Base-by-base conservation (phyloP, 2,329 filamentous ascomycete species). In the Fusarium ambrosium region DNA sequence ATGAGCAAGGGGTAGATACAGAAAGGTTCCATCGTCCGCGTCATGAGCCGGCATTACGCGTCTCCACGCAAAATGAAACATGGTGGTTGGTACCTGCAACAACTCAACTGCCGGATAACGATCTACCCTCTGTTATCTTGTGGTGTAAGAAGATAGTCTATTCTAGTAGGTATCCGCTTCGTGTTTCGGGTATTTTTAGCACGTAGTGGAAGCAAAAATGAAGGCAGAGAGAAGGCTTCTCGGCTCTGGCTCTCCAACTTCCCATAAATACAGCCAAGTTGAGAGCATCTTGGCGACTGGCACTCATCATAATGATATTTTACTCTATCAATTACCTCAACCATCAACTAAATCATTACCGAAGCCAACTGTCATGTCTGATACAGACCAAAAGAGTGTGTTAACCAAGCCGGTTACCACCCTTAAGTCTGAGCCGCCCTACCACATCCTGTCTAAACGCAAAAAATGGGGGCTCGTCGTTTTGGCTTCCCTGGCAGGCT, bases 391-490 rank as follows among this genome's bases (percentile, higher is more conserved):
- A 29, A 27, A 16, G 27, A 34, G 27, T 55, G 4, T 11, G 18
- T 55, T 29, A 34, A 34, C 51, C 18, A 29, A 32, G 51, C 24
- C 24, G 3, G 18, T 9, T 4, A 14, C n/a, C 18, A n/a, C 29
- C 6, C 13, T 32, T 4, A 29, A 34, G 27, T 20, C 27, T 32
- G 39, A 51, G 16, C n/a, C 39, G n/a, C 32, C 55, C 16, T 69
- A 51, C 18, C 66, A 65, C 34, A n/a, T 67, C 24, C 48, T 67
- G 16, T 62, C 69, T 18, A 66, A 37, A 37, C 29, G 37, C 20
- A 59, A 72, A n/a, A 72, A 72, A 43, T 72, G 69, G 69, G 62
- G 65, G 16, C 20, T 80, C 4, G 82, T 82, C 16, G 69, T 74
- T 27, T 67, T 80, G 29, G 74, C 76, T 18, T 69, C 66, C 20